Base-by-base conservation (phyloP, 1,284 basidiomycete genomes). In the Apiotrichum laibachii region DNA sequence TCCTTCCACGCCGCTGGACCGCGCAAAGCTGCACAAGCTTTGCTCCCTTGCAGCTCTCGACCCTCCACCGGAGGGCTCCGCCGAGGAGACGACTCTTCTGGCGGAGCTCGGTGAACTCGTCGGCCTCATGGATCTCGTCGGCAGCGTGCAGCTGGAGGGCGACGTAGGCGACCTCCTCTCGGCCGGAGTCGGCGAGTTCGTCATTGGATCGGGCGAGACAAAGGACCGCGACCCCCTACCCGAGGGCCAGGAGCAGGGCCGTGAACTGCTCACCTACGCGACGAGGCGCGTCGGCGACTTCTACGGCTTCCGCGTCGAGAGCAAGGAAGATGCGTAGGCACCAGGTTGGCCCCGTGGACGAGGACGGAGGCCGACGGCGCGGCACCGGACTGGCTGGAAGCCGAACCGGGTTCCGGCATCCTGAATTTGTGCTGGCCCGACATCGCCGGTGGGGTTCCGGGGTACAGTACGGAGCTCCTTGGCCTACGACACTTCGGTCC, bases 111-210 rank as follows among this genome's bases (percentile, higher is more conserved):
- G 59, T 47, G 59, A 65, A 37, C 64, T 65, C 34, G 51, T 65
- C 21, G 59, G 61, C 6, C 59, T 65, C n/a, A 65, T 65, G 64
- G 64, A 65, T n/a, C 54, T 62, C 35, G 64, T 65, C 12, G 39
- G 34, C 47, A 44, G 39, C 5, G 64, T 65, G 11, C 39, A 61
- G 49, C 46, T 65, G 16, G 43, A 44, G 15, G 40, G 37, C n/a
- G 59, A 53, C 40, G 58, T 61, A 19, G 57, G 49, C 21, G 48
- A 26, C 21, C 57, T 64, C 12, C 55, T 61, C 8, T 55, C 51
- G 7, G 55, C 47, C 10, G 57, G 57, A 33, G 48, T 57, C 13
- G 56, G 56, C 50, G 57, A 61, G 52, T 43, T 61, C 15, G 57
- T 55, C 16, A 47, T 61, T 21, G 43, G 55, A 21, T 52, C 42